Percentiles rank a stretch among this genome's conserved stretches.
These are phyloP conservation scores for Amanita rimosa DNA, from an alignment of 768 basidiomycete genomes.

Conservation along the genomic window DNA sequence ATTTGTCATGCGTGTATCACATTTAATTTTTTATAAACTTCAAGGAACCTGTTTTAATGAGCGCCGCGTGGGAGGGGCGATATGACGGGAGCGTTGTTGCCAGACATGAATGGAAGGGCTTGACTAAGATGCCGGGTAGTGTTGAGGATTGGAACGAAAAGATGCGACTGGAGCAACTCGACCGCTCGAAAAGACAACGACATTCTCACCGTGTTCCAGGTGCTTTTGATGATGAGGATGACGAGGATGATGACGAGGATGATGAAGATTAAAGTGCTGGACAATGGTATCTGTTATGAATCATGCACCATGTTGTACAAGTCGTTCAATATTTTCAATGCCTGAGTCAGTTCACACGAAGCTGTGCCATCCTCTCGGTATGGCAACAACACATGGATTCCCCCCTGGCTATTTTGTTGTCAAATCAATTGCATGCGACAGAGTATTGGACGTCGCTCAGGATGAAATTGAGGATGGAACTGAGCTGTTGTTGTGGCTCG, in stretches of 20 bases:
- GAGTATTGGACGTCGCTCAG: slow-evolving; percentile 44
- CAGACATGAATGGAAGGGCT: slow-evolving; percentile 93
- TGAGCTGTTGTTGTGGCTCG: slow-evolving; percentile 54
- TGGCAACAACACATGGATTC: slow-evolving; percentile 25
- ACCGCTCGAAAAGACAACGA: background rate
- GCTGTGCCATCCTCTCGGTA: background rate
- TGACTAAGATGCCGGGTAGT: slow-evolving; percentile 53
- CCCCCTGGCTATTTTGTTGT: slow-evolving; percentile 55
- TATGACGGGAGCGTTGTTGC: slow-evolving; percentile 70
- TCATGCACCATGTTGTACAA: no score
- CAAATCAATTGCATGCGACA: slow-evolving; percentile 38
- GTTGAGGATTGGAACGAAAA: slow-evolving; percentile 55
- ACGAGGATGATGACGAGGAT: background rate
- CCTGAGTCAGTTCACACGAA: no score
- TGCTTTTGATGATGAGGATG: slow-evolving; percentile 1
- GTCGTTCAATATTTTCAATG: no score
- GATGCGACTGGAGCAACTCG: background rate
- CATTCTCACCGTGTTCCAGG: background rate
- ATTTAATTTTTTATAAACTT: background rate
- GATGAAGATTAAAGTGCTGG: background rate
- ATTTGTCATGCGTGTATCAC: background rate
- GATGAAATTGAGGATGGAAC: slow-evolving; percentile 50
- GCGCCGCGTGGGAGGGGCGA: slow-evolving; percentile 74
- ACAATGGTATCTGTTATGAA: background rate
- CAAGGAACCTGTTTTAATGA: slow-evolving; percentile 85